Percentiles rank a stretch among this genome's conserved stretches.
phyloP scores from a whole-genome alignment of 148 eudicot genomes.

The Persicaria tinctoria region DNA sequence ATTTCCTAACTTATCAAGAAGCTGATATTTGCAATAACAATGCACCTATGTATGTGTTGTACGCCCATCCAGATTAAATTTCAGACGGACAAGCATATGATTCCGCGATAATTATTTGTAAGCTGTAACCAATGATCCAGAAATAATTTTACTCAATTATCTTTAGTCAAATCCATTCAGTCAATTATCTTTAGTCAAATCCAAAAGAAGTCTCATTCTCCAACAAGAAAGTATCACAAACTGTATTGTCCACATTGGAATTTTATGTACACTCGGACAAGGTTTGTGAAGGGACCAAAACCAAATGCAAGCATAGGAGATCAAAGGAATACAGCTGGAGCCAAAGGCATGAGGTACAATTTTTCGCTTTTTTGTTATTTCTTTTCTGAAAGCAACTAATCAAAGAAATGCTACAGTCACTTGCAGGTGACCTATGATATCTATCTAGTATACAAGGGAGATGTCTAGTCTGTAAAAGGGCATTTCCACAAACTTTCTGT shows the following conservation, averaged over 20 bases:
- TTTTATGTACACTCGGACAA: background rate
- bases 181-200: background rate
- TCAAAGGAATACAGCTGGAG: too few species aligned
- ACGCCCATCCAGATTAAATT: background rate
- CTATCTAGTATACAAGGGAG: too few species aligned
- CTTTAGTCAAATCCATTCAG: background rate
- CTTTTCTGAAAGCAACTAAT: too few species aligned
- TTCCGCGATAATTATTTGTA: background rate
- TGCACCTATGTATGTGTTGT: background rate
- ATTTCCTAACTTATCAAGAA: background rate
- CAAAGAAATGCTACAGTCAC: too few species aligned
- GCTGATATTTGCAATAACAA: background rate
- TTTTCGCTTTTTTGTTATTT: too few species aligned
- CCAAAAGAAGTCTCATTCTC: background rate
- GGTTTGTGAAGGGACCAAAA: too few species aligned
- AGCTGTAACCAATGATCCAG: background rate
- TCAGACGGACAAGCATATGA: background rate
- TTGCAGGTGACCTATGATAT: too few species aligned
- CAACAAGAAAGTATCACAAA: background rate
- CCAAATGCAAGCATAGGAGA: too few species aligned
- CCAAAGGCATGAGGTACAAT: too few species aligned
- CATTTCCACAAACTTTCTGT: too few species aligned
- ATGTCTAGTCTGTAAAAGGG: too few species aligned
- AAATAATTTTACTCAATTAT: background rate
- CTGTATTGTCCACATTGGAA: background rate